Conservation (phyloP, 2,329 filamentous ascomycete species). For the Bipolaris sorokiniana region DNA sequence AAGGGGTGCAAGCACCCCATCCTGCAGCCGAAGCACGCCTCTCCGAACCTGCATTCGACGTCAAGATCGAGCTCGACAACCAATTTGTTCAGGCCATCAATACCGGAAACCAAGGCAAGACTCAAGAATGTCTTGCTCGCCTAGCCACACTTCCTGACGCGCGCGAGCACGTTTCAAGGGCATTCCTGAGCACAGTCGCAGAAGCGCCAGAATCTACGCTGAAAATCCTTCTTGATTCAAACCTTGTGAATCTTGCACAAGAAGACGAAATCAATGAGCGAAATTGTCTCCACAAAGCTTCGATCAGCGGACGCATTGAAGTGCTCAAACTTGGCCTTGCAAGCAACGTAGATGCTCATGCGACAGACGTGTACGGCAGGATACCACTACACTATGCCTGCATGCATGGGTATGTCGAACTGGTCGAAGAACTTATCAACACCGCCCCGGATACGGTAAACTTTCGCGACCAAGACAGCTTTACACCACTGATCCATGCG, state of each 20-base stretch:
- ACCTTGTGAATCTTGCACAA: slow-evolving; percentile 85
- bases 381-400: slow-evolving; percentile 95
- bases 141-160: slow-evolving; percentile 67
- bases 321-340: slow-evolving; percentile 79
- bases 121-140: slow-evolving; percentile 81
- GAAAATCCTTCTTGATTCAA: slow-evolving; percentile 76
- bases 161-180: slow-evolving; percentile 80
- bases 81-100: slow-evolving; percentile 87
- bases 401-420: slow-evolving; percentile 87
- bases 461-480: slow-evolving; percentile 93
- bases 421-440: slow-evolving; percentile 75
- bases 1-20: slow-evolving; percentile 76
- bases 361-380: slow-evolving; percentile 90
- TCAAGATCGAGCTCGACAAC: slow-evolving; percentile 88
- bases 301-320: slow-evolving; percentile 85
- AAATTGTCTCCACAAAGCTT: slow-evolving; percentile 95
- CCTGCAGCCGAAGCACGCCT: slow-evolving; percentile 39
- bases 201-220: slow-evolving; percentile 81
- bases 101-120: slow-evolving; percentile 75
- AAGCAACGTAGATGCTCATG: slow-evolving; percentile 75
- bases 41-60: slow-evolving; percentile 55
- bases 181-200: slow-evolving; percentile 87
- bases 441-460: slow-evolving; percentile 78
- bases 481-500: slow-evolving; percentile 91
- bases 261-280: slow-evolving; percentile 98